phyloP scores from a whole-genome alignment of 139 green algal genomes.

The Volvox africanus region DNA sequence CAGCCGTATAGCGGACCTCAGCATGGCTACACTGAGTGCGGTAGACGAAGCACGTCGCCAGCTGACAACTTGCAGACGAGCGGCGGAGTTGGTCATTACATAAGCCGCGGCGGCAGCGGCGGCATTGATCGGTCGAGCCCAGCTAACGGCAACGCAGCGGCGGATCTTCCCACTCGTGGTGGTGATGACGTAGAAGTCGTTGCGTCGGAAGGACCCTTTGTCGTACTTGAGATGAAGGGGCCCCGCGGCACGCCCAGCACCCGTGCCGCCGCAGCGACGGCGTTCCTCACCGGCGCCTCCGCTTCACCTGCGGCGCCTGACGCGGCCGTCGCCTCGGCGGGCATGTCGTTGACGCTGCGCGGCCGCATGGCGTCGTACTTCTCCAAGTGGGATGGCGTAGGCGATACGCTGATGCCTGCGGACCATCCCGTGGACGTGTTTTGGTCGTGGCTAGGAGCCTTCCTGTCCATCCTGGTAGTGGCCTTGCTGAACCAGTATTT shows the following conservation, averaged over 20 bases:
- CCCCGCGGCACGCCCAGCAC: too few relatives aligned
- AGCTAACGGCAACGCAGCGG: background rate
- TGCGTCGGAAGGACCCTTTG: background rate
- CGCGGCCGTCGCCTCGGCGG: background rate
- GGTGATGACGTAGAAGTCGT: background rate
- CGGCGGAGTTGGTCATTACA: too few relatives aligned
- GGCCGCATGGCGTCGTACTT: slow-evolving; percentile 32
- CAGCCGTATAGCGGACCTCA: background rate
- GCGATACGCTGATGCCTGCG: slow-evolving; percentile 33
- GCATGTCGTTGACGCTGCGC: background rate
- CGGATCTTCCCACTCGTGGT: too few relatives aligned
- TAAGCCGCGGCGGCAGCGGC: background rate
- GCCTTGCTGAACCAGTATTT: slow-evolving; percentile 40
- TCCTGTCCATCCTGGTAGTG: slow-evolving; percentile 51
- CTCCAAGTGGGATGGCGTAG: slow-evolving; percentile 36
- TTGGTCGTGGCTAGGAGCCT: slow-evolving; percentile 61
- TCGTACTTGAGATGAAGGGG: slow-evolving; percentile 27
- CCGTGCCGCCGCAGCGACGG: background rate
- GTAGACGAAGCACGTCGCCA: too few relatives aligned
- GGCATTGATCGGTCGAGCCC: background rate
- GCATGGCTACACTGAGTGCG: background rate
- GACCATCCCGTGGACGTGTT: slow-evolving; percentile 2
- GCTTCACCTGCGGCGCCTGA: slow-evolving; percentile 24
- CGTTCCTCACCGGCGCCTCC: background rate
- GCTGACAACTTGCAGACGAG: too few relatives aligned